Percentiles rank a stretch among this genome's conserved stretches.
Evolutionary conservation across 345 rosid genomes (phyloP).

Genomic region (Mercurialis annua): DNA sequence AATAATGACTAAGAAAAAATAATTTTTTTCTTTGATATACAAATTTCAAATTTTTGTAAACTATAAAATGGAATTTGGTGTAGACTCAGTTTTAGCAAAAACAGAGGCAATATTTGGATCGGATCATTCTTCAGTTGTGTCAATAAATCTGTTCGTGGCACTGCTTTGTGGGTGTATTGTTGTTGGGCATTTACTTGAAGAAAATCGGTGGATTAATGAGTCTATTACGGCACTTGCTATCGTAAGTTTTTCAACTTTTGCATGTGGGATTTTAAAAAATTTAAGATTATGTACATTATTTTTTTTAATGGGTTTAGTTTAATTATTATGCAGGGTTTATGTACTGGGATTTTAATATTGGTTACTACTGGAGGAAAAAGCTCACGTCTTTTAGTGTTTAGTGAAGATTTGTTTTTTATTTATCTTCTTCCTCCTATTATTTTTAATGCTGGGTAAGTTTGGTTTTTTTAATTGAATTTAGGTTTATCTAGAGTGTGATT

Average conservation of each 20-base stretch:
- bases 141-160: constrained; percentile 87
- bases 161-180: constrained; percentile 81
- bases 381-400: constrained; percentile 80
- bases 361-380: constrained; percentile 72
- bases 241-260: too few relatives aligned
- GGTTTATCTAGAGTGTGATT: not conserved
- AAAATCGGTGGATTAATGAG: constrained; percentile 85
- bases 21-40: too few relatives aligned
- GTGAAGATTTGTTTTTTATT: constrained; percentile 95
- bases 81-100: constrained; percentile 2
- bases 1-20: too few relatives aligned
- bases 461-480: not conserved
- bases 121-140: constrained; percentile 73
- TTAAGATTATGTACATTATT: too few relatives aligned
- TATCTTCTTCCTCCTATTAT: constrained; percentile 98
- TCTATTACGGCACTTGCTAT: constrained; percentile 90
- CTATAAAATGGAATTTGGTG: constrained; percentile 11
- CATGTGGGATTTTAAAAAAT: too few relatives aligned
- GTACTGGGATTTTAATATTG: constrained; percentile 83
- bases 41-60: too few relatives aligned
- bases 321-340: constrained; percentile 61
- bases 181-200: constrained; percentile 83
- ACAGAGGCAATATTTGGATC: constrained; percentile 31
- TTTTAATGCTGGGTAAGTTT: constrained; percentile 88
- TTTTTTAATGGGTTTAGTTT: constrained; percentile 4